A percentile compares a stretch with the other conserved stretches of the same genome.
phyloP scores from a whole-genome alignment of 805 yeast genomes.

The Torulaspora quercuum region DNA sequence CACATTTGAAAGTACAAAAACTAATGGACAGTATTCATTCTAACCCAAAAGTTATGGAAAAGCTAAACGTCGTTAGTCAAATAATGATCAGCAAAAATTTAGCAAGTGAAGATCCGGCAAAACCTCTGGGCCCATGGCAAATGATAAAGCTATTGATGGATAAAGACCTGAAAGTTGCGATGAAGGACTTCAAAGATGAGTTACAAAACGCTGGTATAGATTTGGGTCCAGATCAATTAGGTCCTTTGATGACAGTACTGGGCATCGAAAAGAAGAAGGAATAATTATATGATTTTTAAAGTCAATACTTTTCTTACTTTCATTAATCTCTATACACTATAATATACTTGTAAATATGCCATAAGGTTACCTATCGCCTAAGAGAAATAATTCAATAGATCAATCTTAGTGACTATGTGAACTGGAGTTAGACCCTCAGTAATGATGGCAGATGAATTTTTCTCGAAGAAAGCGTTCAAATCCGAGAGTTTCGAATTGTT shows the following conservation, averaged over 20 bases:
- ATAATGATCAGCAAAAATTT: constrained; percentile 25
- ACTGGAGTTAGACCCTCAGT: constrained; percentile 74
- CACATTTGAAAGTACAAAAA: constrained; percentile 28
- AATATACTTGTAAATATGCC: constrained; percentile 13
- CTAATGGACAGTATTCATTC: constrained; percentile 27
- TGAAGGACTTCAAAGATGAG: constrained; percentile 27
- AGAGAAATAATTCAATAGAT: constrained; percentile 55
- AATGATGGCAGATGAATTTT: constrained; percentile 77
- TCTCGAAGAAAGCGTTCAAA: constrained; percentile 76
- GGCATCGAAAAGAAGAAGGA: constrained; percentile 26
- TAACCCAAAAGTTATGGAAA: constrained; percentile 23
- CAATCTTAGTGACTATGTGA: constrained; percentile 86
- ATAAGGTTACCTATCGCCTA: constrained; percentile 13
- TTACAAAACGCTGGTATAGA: constrained; percentile 30
- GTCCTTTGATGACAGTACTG: constrained; percentile 30
- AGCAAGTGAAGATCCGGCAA: constrained; percentile 18
- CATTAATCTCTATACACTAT: constrained; percentile 1
- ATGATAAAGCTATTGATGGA: constrained; percentile 30
- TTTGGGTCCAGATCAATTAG: constrained; percentile 29
- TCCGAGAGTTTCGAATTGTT: constrained; percentile 61
- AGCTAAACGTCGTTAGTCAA: constrained; percentile 22
- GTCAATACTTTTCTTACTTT: neutral
- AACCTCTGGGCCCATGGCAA: constrained; percentile 25
- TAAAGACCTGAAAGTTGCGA: constrained; percentile 27
- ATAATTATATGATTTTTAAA: constrained; percentile 1